Evolutionary conservation across 768 basidiomycete species (phyloP), one percentile per base, ranked within the genome.

Genomic region (Tulasnella sp.): DNA sequence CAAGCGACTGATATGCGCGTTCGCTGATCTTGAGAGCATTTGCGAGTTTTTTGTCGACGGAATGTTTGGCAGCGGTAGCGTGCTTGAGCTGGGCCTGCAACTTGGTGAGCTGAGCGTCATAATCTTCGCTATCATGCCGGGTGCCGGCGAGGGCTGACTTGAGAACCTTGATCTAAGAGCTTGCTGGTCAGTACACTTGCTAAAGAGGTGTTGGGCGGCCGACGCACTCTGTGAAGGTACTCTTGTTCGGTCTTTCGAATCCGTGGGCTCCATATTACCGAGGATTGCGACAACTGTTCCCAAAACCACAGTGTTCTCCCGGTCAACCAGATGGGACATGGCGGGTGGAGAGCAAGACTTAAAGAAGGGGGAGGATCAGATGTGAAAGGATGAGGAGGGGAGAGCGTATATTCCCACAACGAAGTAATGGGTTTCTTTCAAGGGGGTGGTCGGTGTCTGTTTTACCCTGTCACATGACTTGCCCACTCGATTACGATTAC

Each of bases 201-300:
- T 18, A 20, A 16, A 50, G 11, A 9, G 76, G n/a, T 16, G 64
- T 41, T 50, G 42, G 24, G 11, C 11, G 22, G 7, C 40, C 12
- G 41, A 64, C 77, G 50, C 14, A 78, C 77, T 41, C 77, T 48
- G 34, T 69, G 58, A n/a, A 60, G 31, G 60, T 78, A 78, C 18
- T 48, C 60, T 28, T 78, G 77, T 46, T 78, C 77, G 6, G 77
- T 78, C 60, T 78, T 78, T 24, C 77, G 77, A 22, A 78, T 60
- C 24, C 77, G 77, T 64, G 72, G 77, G 31, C 50, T 64, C 77
- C 77, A 78, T 31, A 64, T 44, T 12, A 78, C 64, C 37, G 42
- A 78, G 58, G 58, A 78, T 78, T 0, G 77, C 77, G n/a, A 60
- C 77, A 42, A 78, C 77, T n/a, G 77, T 78, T 48, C 50, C 77